phyloP scores from a whole-genome alignment of 1,284 basidiomycete species.

The Neolentinus lepideus region DNA sequence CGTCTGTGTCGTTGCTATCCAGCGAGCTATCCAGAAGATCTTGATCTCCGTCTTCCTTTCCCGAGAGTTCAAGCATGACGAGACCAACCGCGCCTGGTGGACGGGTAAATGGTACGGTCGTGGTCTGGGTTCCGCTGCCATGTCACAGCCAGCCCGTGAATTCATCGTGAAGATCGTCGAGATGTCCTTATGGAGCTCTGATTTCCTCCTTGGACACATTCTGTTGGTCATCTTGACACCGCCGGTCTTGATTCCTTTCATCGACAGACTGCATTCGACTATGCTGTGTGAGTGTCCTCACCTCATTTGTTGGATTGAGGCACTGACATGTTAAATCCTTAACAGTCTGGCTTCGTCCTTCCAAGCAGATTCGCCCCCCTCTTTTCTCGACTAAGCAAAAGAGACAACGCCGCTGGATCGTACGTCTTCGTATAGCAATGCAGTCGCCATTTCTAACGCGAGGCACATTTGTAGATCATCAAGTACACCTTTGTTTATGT shows the following conservation, averaged over 20 bases:
- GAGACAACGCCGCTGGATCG: constrained; percentile 86
- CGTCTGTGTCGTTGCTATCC: constrained; percentile 81
- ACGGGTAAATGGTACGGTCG: constrained; percentile 97
- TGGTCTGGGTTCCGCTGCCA: constrained; percentile 80
- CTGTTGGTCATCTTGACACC: constrained; percentile 81
- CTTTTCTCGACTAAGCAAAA: constrained; percentile 94
- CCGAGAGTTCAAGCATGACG: constrained; percentile 94
- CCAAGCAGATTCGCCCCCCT: constrained; percentile 91
- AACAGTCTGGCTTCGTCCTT: constrained; percentile 81
- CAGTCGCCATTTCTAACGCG: constrained; percentile 7
- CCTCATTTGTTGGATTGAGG: constrained; percentile 11
- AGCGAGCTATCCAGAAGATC: constrained; percentile 89
- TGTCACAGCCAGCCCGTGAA: constrained; percentile 92
- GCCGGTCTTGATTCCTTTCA: constrained; percentile 81
- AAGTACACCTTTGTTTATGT: constrained; percentile 86
- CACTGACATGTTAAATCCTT: constrained; percentile 2
- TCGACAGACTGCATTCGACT: constrained; percentile 85
- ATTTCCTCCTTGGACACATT: constrained; percentile 80
- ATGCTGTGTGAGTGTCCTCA: constrained; percentile 65
- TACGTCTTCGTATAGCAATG: constrained; percentile 27
- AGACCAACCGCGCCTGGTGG: constrained; percentile 97
- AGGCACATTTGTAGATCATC: constrained; percentile 39
- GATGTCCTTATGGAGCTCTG: constrained; percentile 90
- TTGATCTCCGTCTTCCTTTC: constrained; percentile 90
- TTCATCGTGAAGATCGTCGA: constrained; percentile 97